phyloP scores from a whole-genome alignment of 768 basidiomycete species.

The Rhodocollybia butyracea region DNA sequence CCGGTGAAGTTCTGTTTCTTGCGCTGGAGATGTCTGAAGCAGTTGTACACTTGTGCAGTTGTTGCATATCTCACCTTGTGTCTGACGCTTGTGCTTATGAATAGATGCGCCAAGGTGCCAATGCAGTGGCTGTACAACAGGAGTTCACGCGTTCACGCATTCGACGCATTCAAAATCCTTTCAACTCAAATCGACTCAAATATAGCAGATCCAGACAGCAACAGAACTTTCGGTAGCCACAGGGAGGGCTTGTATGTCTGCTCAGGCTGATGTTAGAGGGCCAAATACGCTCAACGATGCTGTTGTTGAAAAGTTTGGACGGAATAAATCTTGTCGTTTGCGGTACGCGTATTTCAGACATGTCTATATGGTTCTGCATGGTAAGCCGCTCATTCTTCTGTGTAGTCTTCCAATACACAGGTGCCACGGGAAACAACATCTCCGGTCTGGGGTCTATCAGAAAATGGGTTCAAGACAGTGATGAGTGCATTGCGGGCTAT shows the following conservation, averaged over 20 bases:
- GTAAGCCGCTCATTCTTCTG: no score
- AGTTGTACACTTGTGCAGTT: no score
- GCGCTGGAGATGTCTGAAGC: no score
- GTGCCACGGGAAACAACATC: constrained; percentile 97
- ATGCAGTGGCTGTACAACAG: constrained; percentile 80
- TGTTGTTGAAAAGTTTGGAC: constrained; percentile 79
- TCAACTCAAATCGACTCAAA: constrained; percentile 52
- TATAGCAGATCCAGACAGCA: no score
- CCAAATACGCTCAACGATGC: constrained; percentile 71
- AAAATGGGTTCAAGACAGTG: constrained; percentile 90
- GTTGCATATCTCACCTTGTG: no score
- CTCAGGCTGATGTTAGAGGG: constrained; percentile 81
- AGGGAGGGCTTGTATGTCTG: constrained; percentile 65
- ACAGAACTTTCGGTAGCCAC: constrained; percentile 68
- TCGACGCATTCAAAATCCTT: background rate
- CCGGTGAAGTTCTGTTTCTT: no score
- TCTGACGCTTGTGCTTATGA: no score
- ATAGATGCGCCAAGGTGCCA: constrained; percentile 84
- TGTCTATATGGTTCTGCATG: no score
- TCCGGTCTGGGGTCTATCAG: constrained; percentile 77
- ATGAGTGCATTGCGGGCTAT: no score
- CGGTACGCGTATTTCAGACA: constrained; percentile 43
- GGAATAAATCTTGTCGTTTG: constrained; percentile 95
- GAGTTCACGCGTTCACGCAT: constrained; percentile 52
- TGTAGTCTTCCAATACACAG: no score